phyloP scores from a whole-genome alignment of 805 yeast species.

The Starmera amethionina region DNA sequence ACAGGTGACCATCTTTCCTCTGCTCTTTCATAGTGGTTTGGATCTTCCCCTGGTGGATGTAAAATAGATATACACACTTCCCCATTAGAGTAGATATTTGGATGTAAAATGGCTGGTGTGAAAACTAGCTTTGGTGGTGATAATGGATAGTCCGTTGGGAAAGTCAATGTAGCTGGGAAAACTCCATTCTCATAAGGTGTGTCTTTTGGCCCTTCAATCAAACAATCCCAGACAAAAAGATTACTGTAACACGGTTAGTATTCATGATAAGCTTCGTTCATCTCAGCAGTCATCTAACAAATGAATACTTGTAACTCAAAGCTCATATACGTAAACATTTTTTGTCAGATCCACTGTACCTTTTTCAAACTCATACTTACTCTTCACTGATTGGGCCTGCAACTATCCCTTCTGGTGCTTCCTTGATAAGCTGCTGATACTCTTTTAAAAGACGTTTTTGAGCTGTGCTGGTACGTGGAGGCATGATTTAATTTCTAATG shows the following conservation, averaged over 20 bases:
- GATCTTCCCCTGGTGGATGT: constrained; percentile 97
- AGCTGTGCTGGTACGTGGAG: constrained; percentile 45
- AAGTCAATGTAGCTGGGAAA: constrained; percentile 64
- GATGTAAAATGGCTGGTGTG: constrained; percentile 81
- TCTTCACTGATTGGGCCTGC: constrained; percentile 84
- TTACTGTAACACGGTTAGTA: constrained; percentile 22
- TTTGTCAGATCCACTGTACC: too few relatives aligned
- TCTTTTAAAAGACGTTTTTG: constrained; percentile 82
- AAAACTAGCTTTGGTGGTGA: constrained; percentile 72
- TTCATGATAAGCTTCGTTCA: background rate
- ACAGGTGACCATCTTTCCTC: constrained; percentile 98
- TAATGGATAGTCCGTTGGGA: constrained; percentile 75
- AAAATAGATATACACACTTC: constrained; percentile 92
- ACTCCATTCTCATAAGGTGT: constrained; percentile 84
- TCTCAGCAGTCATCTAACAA: too few relatives aligned
- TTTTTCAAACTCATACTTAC: constrained; percentile 12
- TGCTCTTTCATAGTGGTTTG: constrained; percentile 88
- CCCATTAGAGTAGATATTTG: constrained; percentile 90
- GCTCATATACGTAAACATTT: too few relatives aligned
- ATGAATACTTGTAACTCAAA: too few relatives aligned
- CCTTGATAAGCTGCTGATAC: constrained; percentile 73
- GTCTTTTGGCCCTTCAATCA: constrained; percentile 74
- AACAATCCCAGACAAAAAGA: constrained; percentile 74
- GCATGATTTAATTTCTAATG: too few relatives aligned
- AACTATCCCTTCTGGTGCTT: constrained; percentile 90